A percentile compares a stretch with the other conserved stretches of the same genome.
Conservation (phyloP, 1,139 yeast species). For the Kodamaea ohmeri region DNA sequence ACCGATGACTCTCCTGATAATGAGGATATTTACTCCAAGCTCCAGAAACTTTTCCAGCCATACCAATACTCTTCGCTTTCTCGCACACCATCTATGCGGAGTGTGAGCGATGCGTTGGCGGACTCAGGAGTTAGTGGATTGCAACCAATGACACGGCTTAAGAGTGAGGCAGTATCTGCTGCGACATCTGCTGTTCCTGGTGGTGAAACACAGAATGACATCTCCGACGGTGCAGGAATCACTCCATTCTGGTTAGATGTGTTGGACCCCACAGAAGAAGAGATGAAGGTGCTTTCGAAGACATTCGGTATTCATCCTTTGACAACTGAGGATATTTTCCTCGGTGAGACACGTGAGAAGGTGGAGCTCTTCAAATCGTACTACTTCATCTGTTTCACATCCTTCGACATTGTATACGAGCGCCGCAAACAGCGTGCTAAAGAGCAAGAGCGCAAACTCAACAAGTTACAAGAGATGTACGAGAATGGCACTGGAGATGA, state of each 20-base stretch:
- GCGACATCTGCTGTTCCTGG: neutral
- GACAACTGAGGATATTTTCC: conserved; percentile 91
- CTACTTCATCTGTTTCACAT: conserved; percentile 88
- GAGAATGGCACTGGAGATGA: conserved; percentile 20
- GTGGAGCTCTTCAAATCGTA: conserved; percentile 89
- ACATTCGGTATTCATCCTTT: conserved; percentile 94
- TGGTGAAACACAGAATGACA: neutral
- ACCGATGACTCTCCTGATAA: too few species aligned
- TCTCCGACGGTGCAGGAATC: conserved; percentile 1
- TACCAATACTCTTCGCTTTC: conserved; percentile 18
- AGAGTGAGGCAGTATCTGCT: neutral
- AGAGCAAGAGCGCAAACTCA: conserved; percentile 41
- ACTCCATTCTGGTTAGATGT: conserved; percentile 90
- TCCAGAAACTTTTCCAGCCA: conserved; percentile 35
- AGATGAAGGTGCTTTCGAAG: conserved; percentile 88
- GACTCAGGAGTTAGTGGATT: conserved; percentile 9
- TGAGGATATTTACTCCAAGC: conserved; percentile 15
- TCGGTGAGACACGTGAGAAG: conserved; percentile 93
- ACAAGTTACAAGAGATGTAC: conserved; percentile 40
- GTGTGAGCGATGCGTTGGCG: conserved; percentile 7
- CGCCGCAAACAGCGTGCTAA: conserved; percentile 49
- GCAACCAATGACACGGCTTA: conserved; percentile 13
- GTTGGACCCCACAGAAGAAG: conserved; percentile 90
- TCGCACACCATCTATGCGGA: conserved; percentile 15
- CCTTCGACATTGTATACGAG: conserved; percentile 84